Evolutionary conservation across 2,329 filamentous ascomycete genomes (phyloP).

Genomic region (Talaromyces sp.): DNA sequence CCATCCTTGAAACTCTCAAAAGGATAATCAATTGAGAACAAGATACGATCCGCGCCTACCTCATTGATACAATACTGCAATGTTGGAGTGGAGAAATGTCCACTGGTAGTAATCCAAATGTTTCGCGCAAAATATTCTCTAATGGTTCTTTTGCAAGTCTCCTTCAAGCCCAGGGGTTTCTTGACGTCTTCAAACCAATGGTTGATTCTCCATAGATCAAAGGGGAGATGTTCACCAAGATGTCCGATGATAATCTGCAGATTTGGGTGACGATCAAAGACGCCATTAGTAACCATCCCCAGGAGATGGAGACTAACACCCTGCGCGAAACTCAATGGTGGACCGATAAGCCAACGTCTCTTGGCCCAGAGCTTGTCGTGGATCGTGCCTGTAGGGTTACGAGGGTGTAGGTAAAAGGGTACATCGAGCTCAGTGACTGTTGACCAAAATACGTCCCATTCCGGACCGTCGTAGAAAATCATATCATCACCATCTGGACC

Average conservation of each 20-base stretch:
- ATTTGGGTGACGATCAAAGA: conserved; percentile 24
- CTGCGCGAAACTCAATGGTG: conserved; percentile 24
- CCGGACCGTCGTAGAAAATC: conserved; percentile 55
- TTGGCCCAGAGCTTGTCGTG: conserved; percentile 24
- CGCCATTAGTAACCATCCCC: conserved; percentile 25
- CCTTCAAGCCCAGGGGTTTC: conserved; percentile 25
- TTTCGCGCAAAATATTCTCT: conserved; percentile 19
- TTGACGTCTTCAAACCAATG: conserved; percentile 26
- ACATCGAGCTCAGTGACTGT: conserved; percentile 21
- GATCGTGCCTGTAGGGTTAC: conserved; percentile 37
- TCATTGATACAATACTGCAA: conserved; percentile 25
- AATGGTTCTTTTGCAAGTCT: conserved; percentile 23
- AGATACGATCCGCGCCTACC: conserved; percentile 24
- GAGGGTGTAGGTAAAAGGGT: conserved; percentile 25
- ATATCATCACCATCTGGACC: conserved; percentile 51
- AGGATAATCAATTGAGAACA: conserved; percentile 27
- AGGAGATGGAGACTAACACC: conserved; percentile 24
- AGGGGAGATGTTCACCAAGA: conserved; percentile 22
- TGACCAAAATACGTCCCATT: conserved; percentile 40
- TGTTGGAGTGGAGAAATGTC: conserved; percentile 27
- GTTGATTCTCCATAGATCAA: conserved; percentile 24
- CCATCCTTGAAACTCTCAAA: conserved; percentile 20
- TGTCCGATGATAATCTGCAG: conserved; percentile 26
- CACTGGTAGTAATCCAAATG: conserved; percentile 28
- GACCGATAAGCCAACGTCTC: conserved; percentile 23